Conservation (phyloP, 208 protist genomes). For the Borovskyia barvae region DNA sequence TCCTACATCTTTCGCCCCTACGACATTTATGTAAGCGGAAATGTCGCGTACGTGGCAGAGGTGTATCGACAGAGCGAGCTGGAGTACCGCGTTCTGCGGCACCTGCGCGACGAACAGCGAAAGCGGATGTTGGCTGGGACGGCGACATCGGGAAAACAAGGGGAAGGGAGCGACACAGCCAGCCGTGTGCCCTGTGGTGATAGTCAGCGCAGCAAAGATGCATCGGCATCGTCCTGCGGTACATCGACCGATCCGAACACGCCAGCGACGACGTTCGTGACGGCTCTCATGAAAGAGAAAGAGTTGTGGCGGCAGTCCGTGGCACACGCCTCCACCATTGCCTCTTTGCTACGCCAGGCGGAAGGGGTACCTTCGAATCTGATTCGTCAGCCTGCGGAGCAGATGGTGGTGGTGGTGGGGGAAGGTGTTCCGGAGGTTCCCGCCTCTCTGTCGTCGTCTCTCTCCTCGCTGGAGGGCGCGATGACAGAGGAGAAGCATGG, state of each 20-base stretch:
- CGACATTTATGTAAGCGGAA: constrained; percentile 31
- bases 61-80: constrained; percentile 48
- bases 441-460: no score
- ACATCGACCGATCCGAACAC: background rate
- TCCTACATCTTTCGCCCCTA: constrained; percentile 49
- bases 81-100: constrained; percentile 15
- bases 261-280: constrained; percentile 16
- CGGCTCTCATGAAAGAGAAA: constrained; percentile 13
- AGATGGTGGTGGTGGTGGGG: no score
- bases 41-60: constrained; percentile 36
- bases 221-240: no score
- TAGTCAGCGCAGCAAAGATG: no score
- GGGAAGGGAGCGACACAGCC: background rate
- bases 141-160: background rate
- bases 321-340: constrained; percentile 9
- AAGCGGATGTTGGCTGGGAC: background rate
- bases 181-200: no score
- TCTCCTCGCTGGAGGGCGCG: no score
- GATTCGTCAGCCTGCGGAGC: no score
- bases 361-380: no score
- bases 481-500: no score
- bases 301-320: constrained; percentile 21
- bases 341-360: constrained; percentile 18
- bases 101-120: constrained; percentile 2
- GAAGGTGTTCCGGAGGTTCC: no score